A percentile compares a stretch with the other conserved stretches of the same genome.
These are phyloP conservation scores for Hypoxylon sp. DNA, from an alignment of 2,329 filamentous ascomycete genomes.

Conservation along the genomic window DNA sequence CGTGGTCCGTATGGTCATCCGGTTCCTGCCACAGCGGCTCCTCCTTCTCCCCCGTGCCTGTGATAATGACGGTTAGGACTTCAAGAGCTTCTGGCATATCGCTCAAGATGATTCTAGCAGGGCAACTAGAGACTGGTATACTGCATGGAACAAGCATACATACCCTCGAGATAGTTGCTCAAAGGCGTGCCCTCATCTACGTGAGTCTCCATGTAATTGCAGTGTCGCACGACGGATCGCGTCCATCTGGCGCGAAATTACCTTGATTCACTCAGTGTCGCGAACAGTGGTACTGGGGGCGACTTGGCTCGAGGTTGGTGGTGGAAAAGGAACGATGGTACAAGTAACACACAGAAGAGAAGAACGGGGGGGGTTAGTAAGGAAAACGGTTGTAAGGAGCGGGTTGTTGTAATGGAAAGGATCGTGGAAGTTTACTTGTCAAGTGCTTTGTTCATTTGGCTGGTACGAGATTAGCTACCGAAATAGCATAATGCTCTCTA, in stretches of 20 bases:
- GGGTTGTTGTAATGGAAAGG: conserved; percentile 25
- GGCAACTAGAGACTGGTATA: not conserved
- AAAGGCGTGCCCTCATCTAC: conserved; percentile 56
- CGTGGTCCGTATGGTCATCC: conserved; percentile 46
- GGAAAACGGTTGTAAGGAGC: conserved; percentile 21
- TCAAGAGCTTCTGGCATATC: conserved; percentile 32
- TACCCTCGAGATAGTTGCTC: conserved; percentile 56
- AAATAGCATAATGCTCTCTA: conserved; percentile 31
- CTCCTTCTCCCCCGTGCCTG: conserved; percentile 52
- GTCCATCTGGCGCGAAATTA: conserved; percentile 52
- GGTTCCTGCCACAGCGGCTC: conserved; percentile 51
- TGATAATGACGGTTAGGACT: conserved; percentile 45
- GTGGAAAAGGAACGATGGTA: conserved; percentile 13
- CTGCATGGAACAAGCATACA: conserved; percentile 35
- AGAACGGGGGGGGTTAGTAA: conserved; percentile 14
- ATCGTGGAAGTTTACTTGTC: conserved; percentile 19
- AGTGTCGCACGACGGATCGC: conserved; percentile 50
- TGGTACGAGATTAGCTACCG: conserved; percentile 35
- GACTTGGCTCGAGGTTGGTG: not conserved
- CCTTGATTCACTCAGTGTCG: conserved; percentile 28
- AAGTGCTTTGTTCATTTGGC: conserved; percentile 47
- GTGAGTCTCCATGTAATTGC: conserved; percentile 56
- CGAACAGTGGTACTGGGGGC: conserved; percentile 17
- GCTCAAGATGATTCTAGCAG: conserved; percentile 23
- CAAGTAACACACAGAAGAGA: conserved; percentile 30